phyloP scores from a whole-genome alignment of 2,329 filamentous ascomycete species.

The Alternaria angustiovoidea region DNA sequence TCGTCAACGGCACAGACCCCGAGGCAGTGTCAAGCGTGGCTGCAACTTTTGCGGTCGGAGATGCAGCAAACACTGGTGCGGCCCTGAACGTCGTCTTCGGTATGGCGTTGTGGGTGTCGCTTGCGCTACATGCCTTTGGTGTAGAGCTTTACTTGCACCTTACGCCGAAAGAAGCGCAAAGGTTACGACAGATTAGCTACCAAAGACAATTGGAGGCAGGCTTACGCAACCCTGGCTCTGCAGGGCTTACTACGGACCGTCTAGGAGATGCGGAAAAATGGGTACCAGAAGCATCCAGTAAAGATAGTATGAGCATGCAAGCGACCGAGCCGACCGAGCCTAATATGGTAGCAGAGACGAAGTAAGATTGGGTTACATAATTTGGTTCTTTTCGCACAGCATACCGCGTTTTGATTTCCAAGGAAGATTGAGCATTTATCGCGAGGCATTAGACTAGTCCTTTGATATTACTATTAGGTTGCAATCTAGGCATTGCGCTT shows the following conservation, averaged over 20 bases:
- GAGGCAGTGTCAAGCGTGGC: conserved; percentile 29
- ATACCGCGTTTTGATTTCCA: neutral
- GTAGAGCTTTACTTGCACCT: conserved; percentile 52
- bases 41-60: conserved; percentile 35
- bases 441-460: neutral
- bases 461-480: neutral
- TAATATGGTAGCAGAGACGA: neutral
- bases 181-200: conserved; percentile 65
- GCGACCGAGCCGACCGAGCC: neutral
- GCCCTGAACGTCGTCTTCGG: conserved; percentile 61
- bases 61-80: conserved; percentile 50
- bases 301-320: conserved; percentile 8
- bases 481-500: neutral
- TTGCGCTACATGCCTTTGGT: conserved; percentile 58
- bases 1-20: conserved; percentile 46
- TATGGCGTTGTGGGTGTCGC: conserved; percentile 61
- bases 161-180: conserved; percentile 63
- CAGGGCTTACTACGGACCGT: conserved; percentile 37
- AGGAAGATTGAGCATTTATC: neutral
- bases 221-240: conserved; percentile 54
- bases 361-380: neutral
- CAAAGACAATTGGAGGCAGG: conserved; percentile 65
- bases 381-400: neutral
- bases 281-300: conserved; percentile 14
- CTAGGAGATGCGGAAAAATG: conserved; percentile 42